Evolutionary conservation across 306 rosid genomes (phyloP), one percentile per base, ranked within the genome.

Genomic region (Vachellia collinsii): DNA sequence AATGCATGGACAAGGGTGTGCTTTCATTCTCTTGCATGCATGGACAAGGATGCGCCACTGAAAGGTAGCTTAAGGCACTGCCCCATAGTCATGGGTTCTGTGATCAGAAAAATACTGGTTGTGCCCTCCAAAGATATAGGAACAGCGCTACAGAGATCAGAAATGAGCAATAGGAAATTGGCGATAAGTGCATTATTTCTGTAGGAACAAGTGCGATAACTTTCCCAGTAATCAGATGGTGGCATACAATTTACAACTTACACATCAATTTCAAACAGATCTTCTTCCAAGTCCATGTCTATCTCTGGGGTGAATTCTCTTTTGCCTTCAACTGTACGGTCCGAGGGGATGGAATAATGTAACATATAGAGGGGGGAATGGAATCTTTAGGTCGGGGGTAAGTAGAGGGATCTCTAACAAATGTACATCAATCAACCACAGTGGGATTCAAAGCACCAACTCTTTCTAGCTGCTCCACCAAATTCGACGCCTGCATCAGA

Each of bases 371-470:
- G 47, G 11, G 20, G 42, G 10, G 5, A 51, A 25, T 69, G 12
- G 54, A 20, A 69, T 43, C 72, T 62, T 83, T 1, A 19, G 83
- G 83, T 85, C 78, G 88, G 88, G 69, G 85, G 89, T 84, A 87
- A 91, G 96, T 86, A 76, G 88, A 91, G 85, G 94, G 83, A 73
- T 84, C 88, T 23, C 62, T 88, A 89, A 93, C 96, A 91, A 93
- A 88, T 86, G 47, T 67, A 29, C 82, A 81, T 71, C 61, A 7
- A 54, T 76, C 62, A 77, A 72, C 72, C 44, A 81, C 34, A 36
- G 58, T 48, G 68, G 83, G 38, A 72, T 74, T 82, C 53, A 47
- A 56, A 72, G 61, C n/a, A 87, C 70, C 83, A 74, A 20, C 80
- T 76, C 64, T 77, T 46, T 46, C 3, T 16, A 82, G 81, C 85